Conservation (phyloP, 202 grass and related monocot genomes). For the Carex sylvatica region DNA sequence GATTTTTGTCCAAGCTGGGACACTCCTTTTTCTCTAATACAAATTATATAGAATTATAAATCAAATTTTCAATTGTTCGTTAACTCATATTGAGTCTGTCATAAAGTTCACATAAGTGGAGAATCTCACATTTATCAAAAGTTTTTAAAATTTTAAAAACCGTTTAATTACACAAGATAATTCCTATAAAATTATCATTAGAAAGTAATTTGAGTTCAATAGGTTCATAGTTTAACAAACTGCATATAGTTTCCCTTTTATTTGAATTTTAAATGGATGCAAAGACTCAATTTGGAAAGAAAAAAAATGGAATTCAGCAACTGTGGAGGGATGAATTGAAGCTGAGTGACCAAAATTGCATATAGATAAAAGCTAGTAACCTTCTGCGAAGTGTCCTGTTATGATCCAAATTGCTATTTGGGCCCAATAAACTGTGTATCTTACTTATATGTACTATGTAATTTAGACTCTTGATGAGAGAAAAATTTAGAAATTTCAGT, state of each 20-base stretch:
- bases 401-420: no score
- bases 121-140: not conserved
- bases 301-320: constrained; percentile 2
- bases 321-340: constrained; percentile 7
- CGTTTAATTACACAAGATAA: not conserved
- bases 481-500: no score
- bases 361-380: not conserved
- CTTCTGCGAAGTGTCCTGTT: not conserved
- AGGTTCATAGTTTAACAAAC: not conserved
- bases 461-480: no score
- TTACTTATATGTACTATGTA: no score
- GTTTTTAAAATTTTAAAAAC: not conserved
- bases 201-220: not conserved
- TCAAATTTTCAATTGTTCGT: not conserved
- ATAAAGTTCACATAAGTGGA: not conserved
- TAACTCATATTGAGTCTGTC: not conserved
- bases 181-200: not conserved
- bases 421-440: no score
- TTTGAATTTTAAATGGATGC: not conserved
- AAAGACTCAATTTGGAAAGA: not conserved
- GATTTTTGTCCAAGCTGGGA: not conserved
- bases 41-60: not conserved
- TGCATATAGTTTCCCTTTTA: not conserved
- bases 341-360: not conserved
- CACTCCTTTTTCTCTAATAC: not conserved